phyloP scores from a whole-genome alignment of 2,329 filamentous ascomycete species.

The Chaetomium sp. region DNA sequence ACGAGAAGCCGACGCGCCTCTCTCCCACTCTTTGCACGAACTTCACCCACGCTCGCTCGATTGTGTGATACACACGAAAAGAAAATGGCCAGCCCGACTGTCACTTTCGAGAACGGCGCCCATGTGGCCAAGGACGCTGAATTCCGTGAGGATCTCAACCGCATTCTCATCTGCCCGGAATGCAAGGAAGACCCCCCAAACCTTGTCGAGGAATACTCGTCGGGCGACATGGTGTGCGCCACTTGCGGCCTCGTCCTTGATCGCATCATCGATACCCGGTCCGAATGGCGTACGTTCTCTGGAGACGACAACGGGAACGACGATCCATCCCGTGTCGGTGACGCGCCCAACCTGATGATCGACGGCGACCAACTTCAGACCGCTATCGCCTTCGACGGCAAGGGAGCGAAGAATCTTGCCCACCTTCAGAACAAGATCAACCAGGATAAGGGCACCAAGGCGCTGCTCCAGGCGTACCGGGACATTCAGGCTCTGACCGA shows the following conservation, averaged over 20 bases:
- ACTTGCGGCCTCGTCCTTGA: conserved; percentile 89
- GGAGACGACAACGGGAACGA: conserved; percentile 97
- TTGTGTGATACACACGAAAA: neutral
- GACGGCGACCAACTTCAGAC: conserved; percentile 88
- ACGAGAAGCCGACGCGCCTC: too few species aligned
- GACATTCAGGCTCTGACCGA: conserved; percentile 87
- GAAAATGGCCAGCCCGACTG: conserved; percentile 41
- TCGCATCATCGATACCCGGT: conserved; percentile 89
- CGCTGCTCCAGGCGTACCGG: conserved; percentile 74
- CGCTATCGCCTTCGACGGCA: conserved; percentile 73
- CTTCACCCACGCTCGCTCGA: neutral
- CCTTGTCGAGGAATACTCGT: conserved; percentile 85
- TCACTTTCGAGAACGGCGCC: conserved; percentile 21
- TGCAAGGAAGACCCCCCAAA: conserved; percentile 91
- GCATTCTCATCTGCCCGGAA: conserved; percentile 79
- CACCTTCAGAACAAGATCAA: conserved; percentile 63
- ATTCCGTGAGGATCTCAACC: conserved; percentile 76
- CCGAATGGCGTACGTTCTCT: conserved; percentile 97
- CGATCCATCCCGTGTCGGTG: conserved; percentile 96
- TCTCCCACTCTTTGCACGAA: too few species aligned
- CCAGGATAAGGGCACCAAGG: conserved; percentile 28
- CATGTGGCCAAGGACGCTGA: conserved; percentile 22
- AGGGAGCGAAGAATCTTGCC: conserved; percentile 65
- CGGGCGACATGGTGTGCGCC: conserved; percentile 85
- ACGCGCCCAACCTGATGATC: conserved; percentile 81